These are phyloP conservation scores for Sarcodon aspratus DNA, from an alignment of 768 basidiomycete genomes.

Conservation along the genomic window DNA sequence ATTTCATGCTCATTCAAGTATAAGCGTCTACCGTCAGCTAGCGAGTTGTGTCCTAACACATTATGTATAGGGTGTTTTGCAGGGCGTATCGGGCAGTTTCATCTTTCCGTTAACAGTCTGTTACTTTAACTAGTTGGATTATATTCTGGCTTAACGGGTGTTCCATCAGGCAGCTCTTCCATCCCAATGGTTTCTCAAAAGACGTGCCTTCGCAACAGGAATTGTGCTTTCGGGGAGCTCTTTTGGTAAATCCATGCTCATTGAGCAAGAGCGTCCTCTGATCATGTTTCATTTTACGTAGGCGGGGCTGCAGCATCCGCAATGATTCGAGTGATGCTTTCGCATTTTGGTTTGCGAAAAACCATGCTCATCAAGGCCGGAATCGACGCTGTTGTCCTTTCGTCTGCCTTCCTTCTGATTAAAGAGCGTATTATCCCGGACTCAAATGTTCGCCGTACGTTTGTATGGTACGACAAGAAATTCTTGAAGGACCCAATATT, in stretches of 20 bases:
- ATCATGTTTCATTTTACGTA: not conserved
- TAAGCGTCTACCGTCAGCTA: conserved; percentile 1
- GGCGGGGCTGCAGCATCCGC: conserved; percentile 9
- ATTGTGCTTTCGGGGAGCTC: conserved; percentile 11
- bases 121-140: not conserved
- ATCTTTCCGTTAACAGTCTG: conserved; percentile 9
- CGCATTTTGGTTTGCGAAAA: conserved; percentile 17
- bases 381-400: conserved; percentile 15
- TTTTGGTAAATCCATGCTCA: conserved; percentile 3
- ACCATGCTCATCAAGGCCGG: conserved; percentile 20
- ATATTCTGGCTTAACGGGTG: not conserved
- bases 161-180: conserved; percentile 8
- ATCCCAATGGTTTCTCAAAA: conserved; percentile 11
- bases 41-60: conserved; percentile 4
- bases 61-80: conserved; percentile 17
- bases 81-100: conserved; percentile 12
- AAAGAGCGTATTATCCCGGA: conserved; percentile 14
- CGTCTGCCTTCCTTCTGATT: conserved; percentile 18
- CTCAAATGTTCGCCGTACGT: not conserved
- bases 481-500: conserved; percentile 15
- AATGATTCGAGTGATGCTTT: conserved; percentile 10
- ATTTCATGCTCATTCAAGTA: conserved; percentile 21
- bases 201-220: conserved; percentile 8
- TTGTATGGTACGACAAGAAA: conserved; percentile 11
- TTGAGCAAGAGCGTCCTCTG: not conserved